phyloP scores from a whole-genome alignment of 202 grass and related monocot species.

The Schoenoplectus tabernaemontani region DNA sequence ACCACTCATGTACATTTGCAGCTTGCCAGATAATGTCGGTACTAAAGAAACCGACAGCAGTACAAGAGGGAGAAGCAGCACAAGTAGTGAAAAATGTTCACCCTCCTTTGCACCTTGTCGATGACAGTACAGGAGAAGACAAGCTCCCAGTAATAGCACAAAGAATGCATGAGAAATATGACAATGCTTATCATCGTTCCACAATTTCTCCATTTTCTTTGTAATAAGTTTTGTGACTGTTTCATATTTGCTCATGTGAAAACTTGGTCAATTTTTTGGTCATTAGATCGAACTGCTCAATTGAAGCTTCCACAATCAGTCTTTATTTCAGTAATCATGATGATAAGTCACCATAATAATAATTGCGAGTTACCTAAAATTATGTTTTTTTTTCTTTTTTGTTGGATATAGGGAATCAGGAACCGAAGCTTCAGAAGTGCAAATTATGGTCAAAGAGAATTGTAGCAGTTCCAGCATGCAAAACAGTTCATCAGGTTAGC shows the following conservation, averaged over 20 bases:
- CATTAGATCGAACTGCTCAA: neutral
- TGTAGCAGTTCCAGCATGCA: neutral
- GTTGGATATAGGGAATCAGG: neutral
- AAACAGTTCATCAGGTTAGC: conserved; percentile 15
- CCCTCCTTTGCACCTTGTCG: neutral
- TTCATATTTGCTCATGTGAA: neutral
- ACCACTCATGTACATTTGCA: conserved; percentile 12
- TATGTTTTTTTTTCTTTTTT: neutral
- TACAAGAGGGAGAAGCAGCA: conserved; percentile 9
- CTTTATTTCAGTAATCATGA: neutral
- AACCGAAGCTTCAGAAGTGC: neutral
- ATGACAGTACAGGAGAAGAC: neutral
- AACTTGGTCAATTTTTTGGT: neutral
- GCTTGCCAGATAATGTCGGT: conserved; percentile 68
- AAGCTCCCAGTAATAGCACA: neutral
- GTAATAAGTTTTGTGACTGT: neutral
- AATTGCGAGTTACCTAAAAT: neutral
- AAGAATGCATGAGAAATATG: neutral
- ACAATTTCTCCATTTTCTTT: neutral
- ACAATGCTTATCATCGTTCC: neutral
- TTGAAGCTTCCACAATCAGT: neutral
- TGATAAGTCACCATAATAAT: neutral
- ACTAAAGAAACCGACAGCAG: conserved; percentile 38
- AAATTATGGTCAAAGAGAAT: neutral
- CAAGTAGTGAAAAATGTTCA: neutral